Base-by-base conservation (phyloP, 768 basidiomycete genomes). In the Pulveroboletus sp. region DNA sequence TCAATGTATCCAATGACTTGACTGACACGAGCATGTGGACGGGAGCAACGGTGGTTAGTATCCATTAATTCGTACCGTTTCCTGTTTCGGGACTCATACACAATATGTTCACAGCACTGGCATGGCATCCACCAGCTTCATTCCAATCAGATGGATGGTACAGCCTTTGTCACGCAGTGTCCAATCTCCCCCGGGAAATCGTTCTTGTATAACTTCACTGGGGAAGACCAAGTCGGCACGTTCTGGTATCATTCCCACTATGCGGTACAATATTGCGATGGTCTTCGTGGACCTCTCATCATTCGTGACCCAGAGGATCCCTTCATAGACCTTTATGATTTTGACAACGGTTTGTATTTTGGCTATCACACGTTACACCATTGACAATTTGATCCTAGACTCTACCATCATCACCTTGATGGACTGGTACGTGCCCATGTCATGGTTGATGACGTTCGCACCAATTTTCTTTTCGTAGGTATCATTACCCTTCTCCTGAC, bases 281-380 rank as follows among this genome's bases (percentile, higher is more conserved):
- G 78, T 2, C 66, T 80, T 9, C 59, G 78, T 32, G 77, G 76
- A 1, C 62, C 72, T 12, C 32, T 78, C 33, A 71, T 79, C 9
- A 61, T 78, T 21, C 73, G 73, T 37, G 74, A 75, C 47, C 67
- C 61, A 13, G 40, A 62, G 12, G 61, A 64, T 49, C 60, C 56
- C 5, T 57, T 52, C 38, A 41, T 23, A 6, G 10, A 21, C 17
- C n/a, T 44, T 16, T 61, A 61, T 20, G 62, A 63, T 41, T 41
- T 53, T 14, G 59, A 63, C 21, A 45, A 61, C 29, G 62, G 59
- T 63, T 45, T 5, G 57, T 52, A 16, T 21, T 36, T 29, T 42
- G 35, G 13, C 10, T 39, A 33, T 29, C 16, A 8, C 25, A 27
- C 25, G 5, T 9, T n/a, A 12, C 17, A 16, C 9, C 6, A 29